Evolutionary conservation across 768 basidiomycete species (phyloP), one percentile per base, ranked within the genome.

Genomic region (Obba rivulosa): DNA sequence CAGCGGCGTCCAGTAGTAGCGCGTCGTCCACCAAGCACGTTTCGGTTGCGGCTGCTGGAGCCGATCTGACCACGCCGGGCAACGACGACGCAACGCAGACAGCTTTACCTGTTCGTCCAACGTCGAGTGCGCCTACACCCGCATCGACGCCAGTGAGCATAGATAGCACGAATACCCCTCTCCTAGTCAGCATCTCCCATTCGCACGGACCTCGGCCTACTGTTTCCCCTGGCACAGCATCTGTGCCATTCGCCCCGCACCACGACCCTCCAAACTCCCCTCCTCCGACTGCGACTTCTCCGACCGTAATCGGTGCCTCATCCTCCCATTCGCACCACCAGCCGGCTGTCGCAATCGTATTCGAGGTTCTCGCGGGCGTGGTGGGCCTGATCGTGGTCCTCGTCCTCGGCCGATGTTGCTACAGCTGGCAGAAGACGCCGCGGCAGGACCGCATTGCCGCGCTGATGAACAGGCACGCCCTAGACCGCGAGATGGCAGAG

Each of bases 401-500:
- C 28, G 58, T 65, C 28, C 51, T 72, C 50, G 16, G 66, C 9
- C 76, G 77, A 20, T 79, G 73, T 50, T 56, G 63, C 41, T 67
- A 69, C 54, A 70, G 62, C 43, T 80, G 74, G 60, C 58, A 57
- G 43, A 69, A 66, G 51, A 73, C 72, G 9, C 79, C 80, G 0
- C 44, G 55, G 17, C 73, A 62, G 18, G 78, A 79, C 53, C 68
- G 75, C 13, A 66, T 77, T 22, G 67, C 67, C 9, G 66, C 66
- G 9, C 59, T 73, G 21, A 53, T 75, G 24, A 66, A 69, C 25
- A 65, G 75, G 34, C 74, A 74, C 58, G 69, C 69, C 25, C 66
- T 82, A 8, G 71, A 80, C 45, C 63, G 67, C 34, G 80, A 81
- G 62, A 68, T 81, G 58, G 74, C 69, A 43, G 74, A 77, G 56